Conservation (phyloP, 371 early-diverging fungal genomes). For the Circinella minor region DNA sequence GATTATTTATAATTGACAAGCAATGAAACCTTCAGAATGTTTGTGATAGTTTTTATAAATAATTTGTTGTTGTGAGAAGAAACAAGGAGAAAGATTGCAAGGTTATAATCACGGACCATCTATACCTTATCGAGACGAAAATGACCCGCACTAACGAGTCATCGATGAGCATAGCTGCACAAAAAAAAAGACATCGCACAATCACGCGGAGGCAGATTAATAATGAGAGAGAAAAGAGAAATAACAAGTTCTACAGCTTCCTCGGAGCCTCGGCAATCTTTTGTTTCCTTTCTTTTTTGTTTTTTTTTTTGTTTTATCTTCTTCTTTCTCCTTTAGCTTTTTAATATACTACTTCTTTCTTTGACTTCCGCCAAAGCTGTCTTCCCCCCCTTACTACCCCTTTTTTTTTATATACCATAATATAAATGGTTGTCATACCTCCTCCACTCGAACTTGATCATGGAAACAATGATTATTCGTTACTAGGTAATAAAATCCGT, state of each 20-base stretch:
- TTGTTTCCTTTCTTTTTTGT: background rate
- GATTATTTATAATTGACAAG: no score
- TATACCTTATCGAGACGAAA: conserved; percentile 9
- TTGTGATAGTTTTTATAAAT: no score
- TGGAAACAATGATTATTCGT: conserved; percentile 1
- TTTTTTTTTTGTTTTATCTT: background rate
- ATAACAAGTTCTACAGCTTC: background rate
- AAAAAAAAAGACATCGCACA: conserved; percentile 2
- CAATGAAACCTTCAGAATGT: no score
- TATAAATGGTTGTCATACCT: conserved; percentile 4
- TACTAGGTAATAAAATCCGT: background rate
- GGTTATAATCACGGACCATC: conserved; percentile 4
- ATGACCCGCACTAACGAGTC: conserved; percentile 4
- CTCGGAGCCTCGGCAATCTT: background rate
- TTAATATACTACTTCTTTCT: background rate
- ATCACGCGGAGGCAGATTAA: conserved; percentile 8
- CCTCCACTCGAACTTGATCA: background rate
- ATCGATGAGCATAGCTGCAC: background rate
- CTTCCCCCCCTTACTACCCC: background rate
- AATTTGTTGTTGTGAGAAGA: background rate
- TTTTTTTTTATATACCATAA: background rate
- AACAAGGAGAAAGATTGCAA: background rate
- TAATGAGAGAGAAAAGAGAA: background rate
- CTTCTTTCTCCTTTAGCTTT: background rate
- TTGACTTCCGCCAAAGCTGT: no score